Conservation (phyloP, 176 grass and related monocot genomes). For the Carex littledalei region DNA sequence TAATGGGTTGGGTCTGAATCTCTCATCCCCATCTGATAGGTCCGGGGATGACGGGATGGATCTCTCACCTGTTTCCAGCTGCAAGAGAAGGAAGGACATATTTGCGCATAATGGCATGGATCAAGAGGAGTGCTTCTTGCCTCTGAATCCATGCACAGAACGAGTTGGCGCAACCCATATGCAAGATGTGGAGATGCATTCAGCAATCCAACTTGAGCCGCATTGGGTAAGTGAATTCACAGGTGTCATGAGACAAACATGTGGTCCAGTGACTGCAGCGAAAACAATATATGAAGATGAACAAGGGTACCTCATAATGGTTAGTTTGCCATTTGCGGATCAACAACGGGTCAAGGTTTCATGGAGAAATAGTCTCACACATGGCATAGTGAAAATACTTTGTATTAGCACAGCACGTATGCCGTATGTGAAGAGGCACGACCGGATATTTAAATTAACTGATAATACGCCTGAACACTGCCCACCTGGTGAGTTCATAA, state of each 20-base stretch:
- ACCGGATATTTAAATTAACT: conserved; percentile 56
- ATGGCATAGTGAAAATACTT: conserved; percentile 82
- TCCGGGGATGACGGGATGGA: conserved; percentile 66
- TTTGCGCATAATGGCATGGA: conserved; percentile 51
- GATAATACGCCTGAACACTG: conserved; percentile 78
- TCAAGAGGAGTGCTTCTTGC: conserved; percentile 66
- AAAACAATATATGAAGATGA: conserved; percentile 96
- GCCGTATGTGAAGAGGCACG: conserved; percentile 54
- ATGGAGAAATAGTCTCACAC: conserved; percentile 78
- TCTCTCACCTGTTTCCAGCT: conserved; percentile 71
- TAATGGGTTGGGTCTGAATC: conserved; percentile 69
- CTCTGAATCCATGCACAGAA: conserved; percentile 33
- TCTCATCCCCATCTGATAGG: conserved; percentile 71
- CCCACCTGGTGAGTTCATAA: conserved; percentile 79
- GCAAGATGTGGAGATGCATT: conserved; percentile 68
- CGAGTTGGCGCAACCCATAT: conserved; percentile 21
- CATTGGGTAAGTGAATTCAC: conserved; percentile 64
- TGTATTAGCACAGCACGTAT: conserved; percentile 70
- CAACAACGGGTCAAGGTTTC: conserved; percentile 93
- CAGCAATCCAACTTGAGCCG: conserved; percentile 25
- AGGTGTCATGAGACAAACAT: conserved; percentile 72
- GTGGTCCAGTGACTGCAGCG: conserved; percentile 71
- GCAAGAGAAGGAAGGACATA: conserved; percentile 69
- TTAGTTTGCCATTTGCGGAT: conserved; percentile 85
- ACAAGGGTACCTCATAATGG: conserved; percentile 66